Conservation (phyloP, 139 green algal species). For the Edaphochlamys debaryana region DNA sequence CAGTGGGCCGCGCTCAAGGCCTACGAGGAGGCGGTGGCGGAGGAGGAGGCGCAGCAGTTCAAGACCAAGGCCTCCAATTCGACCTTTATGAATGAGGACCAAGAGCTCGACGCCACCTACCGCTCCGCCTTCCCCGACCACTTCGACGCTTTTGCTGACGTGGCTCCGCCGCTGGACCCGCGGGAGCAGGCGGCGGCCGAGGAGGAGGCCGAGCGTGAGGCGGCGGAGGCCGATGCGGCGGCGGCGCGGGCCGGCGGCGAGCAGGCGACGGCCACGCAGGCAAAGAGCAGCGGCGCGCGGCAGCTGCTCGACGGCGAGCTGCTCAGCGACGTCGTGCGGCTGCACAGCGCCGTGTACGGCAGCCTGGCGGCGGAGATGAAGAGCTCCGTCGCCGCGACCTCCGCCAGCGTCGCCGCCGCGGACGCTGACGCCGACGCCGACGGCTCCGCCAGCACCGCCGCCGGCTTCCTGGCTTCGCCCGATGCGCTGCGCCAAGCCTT, state of each 20-base stretch:
- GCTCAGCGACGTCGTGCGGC: constrained; percentile 68
- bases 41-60: constrained; percentile 82
- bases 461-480: not conserved
- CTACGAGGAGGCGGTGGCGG: constrained; percentile 67
- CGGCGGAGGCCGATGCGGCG: not conserved
- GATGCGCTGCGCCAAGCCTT: not conserved
- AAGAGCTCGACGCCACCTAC: constrained; percentile 80
- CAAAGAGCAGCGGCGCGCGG: constrained; percentile 52
- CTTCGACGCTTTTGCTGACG: constrained; percentile 75
- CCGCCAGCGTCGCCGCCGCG: constrained; percentile 31
- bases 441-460: not conserved
- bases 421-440: constrained; percentile 8
- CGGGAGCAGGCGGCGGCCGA: too few relatives aligned
- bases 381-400: too few relatives aligned
- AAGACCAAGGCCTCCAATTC: constrained; percentile 73
- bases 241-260: not conserved
- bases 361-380: constrained; percentile 15
- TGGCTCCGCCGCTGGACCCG: constrained; percentile 60
- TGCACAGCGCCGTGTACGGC: constrained; percentile 63
- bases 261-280: constrained; percentile 43
- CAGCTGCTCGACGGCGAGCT: constrained; percentile 74
- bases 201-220: constrained; percentile 29
- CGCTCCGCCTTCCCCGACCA: constrained; percentile 75
- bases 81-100: constrained; percentile 75
- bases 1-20: constrained; percentile 64